Base-by-base conservation (phyloP, 345 rosid species). In the Gossypium ekmanianum region DNA sequence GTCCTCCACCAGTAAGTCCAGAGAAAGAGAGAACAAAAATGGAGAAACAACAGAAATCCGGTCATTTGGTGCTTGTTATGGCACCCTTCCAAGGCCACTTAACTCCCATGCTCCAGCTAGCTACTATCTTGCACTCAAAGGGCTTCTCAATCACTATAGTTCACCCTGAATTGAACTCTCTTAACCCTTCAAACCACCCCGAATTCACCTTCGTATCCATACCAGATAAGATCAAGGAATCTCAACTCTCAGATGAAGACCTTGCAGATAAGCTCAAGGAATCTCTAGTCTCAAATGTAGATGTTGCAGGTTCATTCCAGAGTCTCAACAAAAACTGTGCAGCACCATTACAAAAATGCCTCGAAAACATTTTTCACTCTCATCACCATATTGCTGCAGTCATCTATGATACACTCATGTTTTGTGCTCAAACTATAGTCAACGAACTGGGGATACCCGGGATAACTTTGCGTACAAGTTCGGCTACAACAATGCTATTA, bases 31-130 rank as follows among this genome's bases (percentile, higher is more conserved):
- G 0, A 11, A 11, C 24, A 26, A 59, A 9, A 63, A 63, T 63
- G 68, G 47, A 63, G 22, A 7, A 63, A 39, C 51, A 43, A 43
- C 18, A 3, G 9, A 41, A 65, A 0, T 39, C 51, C 27, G 16
- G 16, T 39, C 69, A 41, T 18, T 18, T 62, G 67, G 81, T 84
- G 78, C 76, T 83, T 16, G 85, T 83, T 10, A 79, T 84, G 11
- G 75, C 61, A 11, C 83, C 81, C 24, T 75, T 72, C 61, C 86
- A 83, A 74, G 89, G 86, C 20, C 91, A 84, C 78, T 43, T 78
- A 4, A 81, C 45, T 44, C 91, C 91, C 0, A 80, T 84, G 84
- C 87, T 88, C 74, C 86, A 84, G 54, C 74, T 85, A 3, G 86
- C 83, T 9, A 47, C 80, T 9, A 73, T 77, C 27, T 83, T 29